Conservation (phyloP, 1,139 yeast species). For the Suhomyces bokatorum region DNA sequence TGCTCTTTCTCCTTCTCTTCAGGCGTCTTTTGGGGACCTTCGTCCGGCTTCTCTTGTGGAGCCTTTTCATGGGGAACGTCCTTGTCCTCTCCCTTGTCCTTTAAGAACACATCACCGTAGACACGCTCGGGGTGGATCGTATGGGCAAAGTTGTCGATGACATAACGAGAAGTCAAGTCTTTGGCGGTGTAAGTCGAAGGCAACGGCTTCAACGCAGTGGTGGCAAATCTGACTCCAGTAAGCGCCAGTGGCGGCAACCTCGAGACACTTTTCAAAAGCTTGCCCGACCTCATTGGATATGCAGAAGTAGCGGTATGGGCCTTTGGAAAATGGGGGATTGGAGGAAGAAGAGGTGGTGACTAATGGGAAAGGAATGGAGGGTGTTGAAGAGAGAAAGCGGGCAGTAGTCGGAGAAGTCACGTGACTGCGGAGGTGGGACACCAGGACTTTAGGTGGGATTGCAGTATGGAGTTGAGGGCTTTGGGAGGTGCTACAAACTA, state of each 20-base stretch:
- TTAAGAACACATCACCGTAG: background rate
- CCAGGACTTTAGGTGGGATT: too few species aligned
- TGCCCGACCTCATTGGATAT: conserved; percentile 8
- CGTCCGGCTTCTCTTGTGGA: conserved; percentile 8
- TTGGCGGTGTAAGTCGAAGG: conserved; percentile 8
- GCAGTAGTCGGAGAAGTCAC: conserved; percentile 11
- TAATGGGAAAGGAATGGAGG: background rate
- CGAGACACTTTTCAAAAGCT: conserved; percentile 7
- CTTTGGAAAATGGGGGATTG: background rate
- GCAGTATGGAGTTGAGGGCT: too few species aligned
- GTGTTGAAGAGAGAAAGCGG: conserved; percentile 1
- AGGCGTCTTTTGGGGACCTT: conserved; percentile 3
- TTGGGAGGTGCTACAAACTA: background rate
- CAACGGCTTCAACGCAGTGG: conserved; percentile 12
- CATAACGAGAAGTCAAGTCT: conserved; percentile 10
- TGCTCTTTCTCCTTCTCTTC: conserved; percentile 7
- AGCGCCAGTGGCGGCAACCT: conserved; percentile 6
- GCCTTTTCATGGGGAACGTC: conserved; percentile 3
- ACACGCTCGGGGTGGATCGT: conserved; percentile 1
- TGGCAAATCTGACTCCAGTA: conserved; percentile 9
- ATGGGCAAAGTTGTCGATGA: conserved; percentile 7
- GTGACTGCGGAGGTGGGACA: conserved; percentile 1
- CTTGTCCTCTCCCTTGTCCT: conserved; percentile 4
- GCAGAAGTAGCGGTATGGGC: background rate
- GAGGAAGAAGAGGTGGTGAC: background rate